Evolutionary conservation across 2,329 filamentous ascomycete species (phyloP).

Genomic region (Lachnellula occidentalis): DNA sequence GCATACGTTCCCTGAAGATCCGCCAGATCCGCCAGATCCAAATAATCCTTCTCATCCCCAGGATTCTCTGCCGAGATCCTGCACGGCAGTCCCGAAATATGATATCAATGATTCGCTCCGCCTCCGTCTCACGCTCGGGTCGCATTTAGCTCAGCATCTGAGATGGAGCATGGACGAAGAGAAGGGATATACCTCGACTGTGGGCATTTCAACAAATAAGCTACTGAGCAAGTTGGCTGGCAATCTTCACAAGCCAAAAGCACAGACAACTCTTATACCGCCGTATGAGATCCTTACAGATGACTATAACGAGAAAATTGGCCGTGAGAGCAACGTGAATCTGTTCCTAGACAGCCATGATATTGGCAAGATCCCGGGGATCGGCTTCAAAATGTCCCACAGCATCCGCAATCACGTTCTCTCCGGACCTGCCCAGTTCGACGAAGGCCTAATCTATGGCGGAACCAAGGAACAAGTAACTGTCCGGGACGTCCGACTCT

Average conservation of each 20-base stretch:
- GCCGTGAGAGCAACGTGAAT: constrained; percentile 45
- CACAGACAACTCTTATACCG: constrained; percentile 77
- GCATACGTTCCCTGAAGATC: constrained; percentile 29
- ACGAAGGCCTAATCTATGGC: constrained; percentile 42
- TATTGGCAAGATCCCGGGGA: constrained; percentile 76
- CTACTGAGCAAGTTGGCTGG: constrained; percentile 80
- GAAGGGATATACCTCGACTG: constrained; percentile 80
- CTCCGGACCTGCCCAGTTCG: constrained; percentile 36
- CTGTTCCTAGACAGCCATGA: constrained; percentile 70
- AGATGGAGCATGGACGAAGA: constrained; percentile 67
- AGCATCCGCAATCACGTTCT: constrained; percentile 59
- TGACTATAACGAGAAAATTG: constrained; percentile 20
- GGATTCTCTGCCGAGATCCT: constrained; percentile 27
- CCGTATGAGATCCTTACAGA: constrained; percentile 40
- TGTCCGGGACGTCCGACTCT: constrained; percentile 58
- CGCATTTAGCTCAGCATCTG: constrained; percentile 73
- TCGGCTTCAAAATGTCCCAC: constrained; percentile 74
- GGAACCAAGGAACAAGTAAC: constrained; percentile 52
- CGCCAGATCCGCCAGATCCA: constrained; percentile 12
- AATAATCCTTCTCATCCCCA: constrained; percentile 29
- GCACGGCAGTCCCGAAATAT: constrained; percentile 27
- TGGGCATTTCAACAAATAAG: constrained; percentile 84
- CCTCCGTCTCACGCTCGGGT: constrained; percentile 65
- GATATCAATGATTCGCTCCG: constrained; percentile 16
- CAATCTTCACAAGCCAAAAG: constrained; percentile 76